These are phyloP conservation scores for Cladosporium sp. DNA, from an alignment of 2,329 filamentous ascomycete genomes.

Conservation along the genomic window DNA sequence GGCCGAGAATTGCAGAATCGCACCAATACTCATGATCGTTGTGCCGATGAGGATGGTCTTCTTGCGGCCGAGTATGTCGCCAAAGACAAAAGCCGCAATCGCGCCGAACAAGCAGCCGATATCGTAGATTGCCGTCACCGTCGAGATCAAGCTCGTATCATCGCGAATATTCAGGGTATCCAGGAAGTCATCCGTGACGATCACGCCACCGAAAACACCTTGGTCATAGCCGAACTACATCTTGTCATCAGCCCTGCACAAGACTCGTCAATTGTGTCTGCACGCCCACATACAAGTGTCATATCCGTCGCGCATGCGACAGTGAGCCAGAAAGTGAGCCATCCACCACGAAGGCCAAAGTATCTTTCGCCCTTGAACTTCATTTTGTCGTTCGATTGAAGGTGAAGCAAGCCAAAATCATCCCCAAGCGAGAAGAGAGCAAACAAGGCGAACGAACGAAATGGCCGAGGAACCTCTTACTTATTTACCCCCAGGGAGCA, in stretches of 20 bases:
- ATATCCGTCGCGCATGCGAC: slow-evolving; percentile 43
- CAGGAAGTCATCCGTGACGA: slow-evolving; percentile 52
- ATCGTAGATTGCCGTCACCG: slow-evolving; percentile 55
- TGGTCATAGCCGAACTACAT: slow-evolving; percentile 39
- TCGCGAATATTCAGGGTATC: slow-evolving; percentile 43
- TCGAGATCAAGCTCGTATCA: slow-evolving; percentile 24
- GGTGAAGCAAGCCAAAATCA: neutral
- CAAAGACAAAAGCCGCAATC: slow-evolving; percentile 45
- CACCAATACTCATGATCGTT: slow-evolving; percentile 46
- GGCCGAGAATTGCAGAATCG: slow-evolving; percentile 45
- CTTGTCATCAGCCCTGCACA: neutral
- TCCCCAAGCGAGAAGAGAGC: neutral
- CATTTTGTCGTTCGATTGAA: slow-evolving; percentile 14
- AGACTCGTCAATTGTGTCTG: neutral
- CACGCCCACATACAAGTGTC: slow-evolving; percentile 39
- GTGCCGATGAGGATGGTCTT: slow-evolving; percentile 46
- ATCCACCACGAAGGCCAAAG: slow-evolving; percentile 52
- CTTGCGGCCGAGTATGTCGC: slow-evolving; percentile 47
- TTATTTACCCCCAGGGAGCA: too few species aligned
- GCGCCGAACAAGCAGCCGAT: slow-evolving; percentile 58
- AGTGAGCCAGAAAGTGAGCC: slow-evolving; percentile 56
- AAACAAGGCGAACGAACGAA: too few species aligned
- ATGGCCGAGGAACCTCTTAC: too few species aligned
- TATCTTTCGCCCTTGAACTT: slow-evolving; percentile 36
- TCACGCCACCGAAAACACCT: slow-evolving; percentile 53